phyloP scores from a whole-genome alignment of 2,329 filamentous ascomycete genomes.

The Pseudocercospora fuligena region DNA sequence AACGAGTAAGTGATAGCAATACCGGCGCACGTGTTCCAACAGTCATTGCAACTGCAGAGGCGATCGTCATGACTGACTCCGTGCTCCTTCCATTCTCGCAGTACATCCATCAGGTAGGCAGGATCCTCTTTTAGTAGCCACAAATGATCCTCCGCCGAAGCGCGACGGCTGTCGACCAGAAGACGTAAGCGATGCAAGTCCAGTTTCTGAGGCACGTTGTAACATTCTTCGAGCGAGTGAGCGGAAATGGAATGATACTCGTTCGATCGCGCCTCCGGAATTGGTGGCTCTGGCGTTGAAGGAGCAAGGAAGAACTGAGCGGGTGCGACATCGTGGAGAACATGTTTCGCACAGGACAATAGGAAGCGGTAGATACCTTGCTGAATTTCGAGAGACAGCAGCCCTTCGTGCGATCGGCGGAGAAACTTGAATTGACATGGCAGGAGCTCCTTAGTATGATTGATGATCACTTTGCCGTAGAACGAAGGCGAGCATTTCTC shows the following conservation, averaged over 20 bases:
- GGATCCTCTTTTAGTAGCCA: slow-evolving; percentile 64
- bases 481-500: slow-evolving; percentile 36
- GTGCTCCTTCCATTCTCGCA: slow-evolving; percentile 55
- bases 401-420: slow-evolving; percentile 24
- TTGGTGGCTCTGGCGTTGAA: slow-evolving; percentile 21
- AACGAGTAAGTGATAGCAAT: slow-evolving; percentile 30
- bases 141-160: slow-evolving; percentile 58
- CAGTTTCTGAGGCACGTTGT: slow-evolving; percentile 53
- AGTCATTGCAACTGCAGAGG: slow-evolving; percentile 15
- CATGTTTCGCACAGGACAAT: slow-evolving; percentile 50
- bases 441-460: slow-evolving; percentile 13
- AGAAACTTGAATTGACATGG: slow-evolving; percentile 18
- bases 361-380: slow-evolving; percentile 56
- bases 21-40: slow-evolving; percentile 24
- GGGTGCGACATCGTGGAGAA: slow-evolving; percentile 59
- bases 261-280: neutral
- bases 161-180: slow-evolving; percentile 50
- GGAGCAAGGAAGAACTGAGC: slow-evolving; percentile 24
- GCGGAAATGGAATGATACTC: slow-evolving; percentile 24
- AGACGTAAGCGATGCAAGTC: slow-evolving; percentile 53
- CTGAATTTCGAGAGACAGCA: slow-evolving; percentile 59
- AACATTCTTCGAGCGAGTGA: slow-evolving; percentile 57
- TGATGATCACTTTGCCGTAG: slow-evolving; percentile 35
- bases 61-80: slow-evolving; percentile 41
- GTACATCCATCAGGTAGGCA: slow-evolving; percentile 56